These are phyloP conservation scores for Urostyla sp. DNA, from an alignment of 73 alveolate genomes.

Conservation along the genomic window DNA sequence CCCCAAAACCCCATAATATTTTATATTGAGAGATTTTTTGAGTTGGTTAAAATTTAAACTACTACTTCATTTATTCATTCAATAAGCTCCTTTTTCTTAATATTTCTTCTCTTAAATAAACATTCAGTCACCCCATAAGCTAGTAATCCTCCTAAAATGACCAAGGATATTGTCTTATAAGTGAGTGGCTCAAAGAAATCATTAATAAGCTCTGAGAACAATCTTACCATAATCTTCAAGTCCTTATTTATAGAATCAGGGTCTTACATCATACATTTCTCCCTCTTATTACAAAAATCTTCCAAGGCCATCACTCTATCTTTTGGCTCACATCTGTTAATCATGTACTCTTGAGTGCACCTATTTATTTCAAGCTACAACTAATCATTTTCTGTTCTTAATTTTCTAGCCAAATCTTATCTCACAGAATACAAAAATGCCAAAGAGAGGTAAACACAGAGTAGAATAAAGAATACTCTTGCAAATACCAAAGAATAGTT, in stretches of 20 bases:
- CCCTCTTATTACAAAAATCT: slow-evolving; percentile 16
- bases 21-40: too few species aligned
- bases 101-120: too few species aligned
- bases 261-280: slow-evolving; percentile 22
- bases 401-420: slow-evolving; percentile 11
- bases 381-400: slow-evolving; percentile 17
- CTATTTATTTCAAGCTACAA: not conserved
- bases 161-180: slow-evolving; percentile 26
- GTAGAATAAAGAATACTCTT: not conserved
- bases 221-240: slow-evolving; percentile 31
- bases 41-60: too few species aligned
- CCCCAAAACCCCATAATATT: too few species aligned
- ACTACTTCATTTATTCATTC: too few species aligned
- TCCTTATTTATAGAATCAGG: slow-evolving; percentile 22
- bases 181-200: slow-evolving; percentile 49
- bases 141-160: slow-evolving; percentile 20
- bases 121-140: too few species aligned
- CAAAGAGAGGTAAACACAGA: not conserved
- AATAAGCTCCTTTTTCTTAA: too few species aligned
- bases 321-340: slow-evolving; percentile 22
- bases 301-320: slow-evolving; percentile 38
- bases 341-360: slow-evolving; percentile 5
- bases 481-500: not conserved
- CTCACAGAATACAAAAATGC: slow-evolving; percentile 4
- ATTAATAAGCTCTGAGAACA: slow-evolving; percentile 26